These are phyloP conservation scores for Pseudotsuga menziesii DNA, from an alignment of 75 land plant genomes.

Conservation along the genomic window DNA sequence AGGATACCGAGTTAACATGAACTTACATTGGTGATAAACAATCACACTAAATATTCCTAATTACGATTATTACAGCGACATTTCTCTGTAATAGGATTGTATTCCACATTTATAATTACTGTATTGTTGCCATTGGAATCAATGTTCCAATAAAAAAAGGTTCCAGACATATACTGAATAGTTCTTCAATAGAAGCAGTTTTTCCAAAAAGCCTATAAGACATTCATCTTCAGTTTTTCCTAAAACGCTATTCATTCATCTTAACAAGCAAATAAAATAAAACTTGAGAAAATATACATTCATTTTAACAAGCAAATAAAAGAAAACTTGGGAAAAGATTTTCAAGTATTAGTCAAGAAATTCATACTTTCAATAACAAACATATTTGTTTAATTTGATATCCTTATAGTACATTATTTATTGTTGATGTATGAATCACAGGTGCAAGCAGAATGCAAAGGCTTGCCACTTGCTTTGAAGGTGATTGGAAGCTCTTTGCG, in stretches of 20 bases:
- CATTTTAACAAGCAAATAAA: background rate
- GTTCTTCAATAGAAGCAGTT: background rate
- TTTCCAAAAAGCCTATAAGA: no score
- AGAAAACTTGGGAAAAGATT: background rate
- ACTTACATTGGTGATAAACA: no score
- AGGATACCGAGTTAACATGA: no score
- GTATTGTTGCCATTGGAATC: no score
- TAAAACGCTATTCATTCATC: background rate
- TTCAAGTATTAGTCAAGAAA: background rate
- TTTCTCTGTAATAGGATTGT: no score
- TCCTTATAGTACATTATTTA: background rate
- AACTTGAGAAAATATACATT: background rate
- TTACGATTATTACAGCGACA: no score
- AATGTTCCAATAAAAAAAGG: background rate
- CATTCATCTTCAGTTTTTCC: no score
- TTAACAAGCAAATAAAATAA: background rate
- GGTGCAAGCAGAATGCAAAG: conserved; percentile 55
- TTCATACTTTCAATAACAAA: background rate
- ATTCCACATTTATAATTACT: no score
- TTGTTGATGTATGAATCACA: background rate
- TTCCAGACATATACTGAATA: background rate
- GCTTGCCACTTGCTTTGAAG: conserved; percentile 57
- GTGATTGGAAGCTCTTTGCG: conserved; percentile 51
- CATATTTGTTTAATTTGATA: background rate
- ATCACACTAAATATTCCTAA: no score